Percentiles rank a stretch among this genome's conserved stretches.
phyloP scores from a whole-genome alignment of 2,329 filamentous ascomycete species.

The Venturia asperata region DNA sequence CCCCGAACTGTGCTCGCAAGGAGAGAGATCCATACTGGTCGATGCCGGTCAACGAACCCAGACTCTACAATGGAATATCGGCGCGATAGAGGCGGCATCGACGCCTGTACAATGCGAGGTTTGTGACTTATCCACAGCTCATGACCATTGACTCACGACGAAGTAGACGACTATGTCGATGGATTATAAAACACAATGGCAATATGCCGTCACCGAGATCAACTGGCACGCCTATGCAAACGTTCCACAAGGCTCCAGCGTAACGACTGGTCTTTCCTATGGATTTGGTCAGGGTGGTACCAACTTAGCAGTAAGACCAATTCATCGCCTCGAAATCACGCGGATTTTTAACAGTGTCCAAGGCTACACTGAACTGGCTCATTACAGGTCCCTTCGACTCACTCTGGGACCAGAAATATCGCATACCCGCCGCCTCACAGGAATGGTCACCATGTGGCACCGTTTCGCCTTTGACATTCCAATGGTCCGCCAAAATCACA shows the following conservation, averaged over 20 bases:
- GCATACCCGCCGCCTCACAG: background rate
- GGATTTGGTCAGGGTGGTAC: background rate
- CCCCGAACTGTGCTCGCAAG: background rate
- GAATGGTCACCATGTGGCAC: constrained; percentile 4
- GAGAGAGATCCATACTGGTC: background rate
- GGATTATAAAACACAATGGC: constrained; percentile 3
- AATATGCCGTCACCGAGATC: constrained; percentile 9
- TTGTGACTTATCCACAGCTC: background rate
- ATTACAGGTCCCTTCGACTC: background rate
- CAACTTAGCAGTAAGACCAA: background rate
- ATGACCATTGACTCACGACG: background rate
- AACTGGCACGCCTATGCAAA: constrained; percentile 6
- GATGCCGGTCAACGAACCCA: background rate
- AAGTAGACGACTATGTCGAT: constrained; percentile 7
- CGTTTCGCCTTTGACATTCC: background rate
- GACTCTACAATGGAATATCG: constrained; percentile 12
- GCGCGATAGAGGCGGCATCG: background rate
- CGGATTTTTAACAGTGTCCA: background rate
- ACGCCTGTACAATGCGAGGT: background rate
- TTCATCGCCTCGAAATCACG: background rate
- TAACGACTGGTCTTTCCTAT: background rate
- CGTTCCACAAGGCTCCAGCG: background rate
- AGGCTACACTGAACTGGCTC: constrained; percentile 7
- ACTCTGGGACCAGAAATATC: background rate
- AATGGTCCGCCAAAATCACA: constrained; percentile 1